Conservation (phyloP, 108 stramenopile genomes). For the Fragilaria crotonensis region DNA sequence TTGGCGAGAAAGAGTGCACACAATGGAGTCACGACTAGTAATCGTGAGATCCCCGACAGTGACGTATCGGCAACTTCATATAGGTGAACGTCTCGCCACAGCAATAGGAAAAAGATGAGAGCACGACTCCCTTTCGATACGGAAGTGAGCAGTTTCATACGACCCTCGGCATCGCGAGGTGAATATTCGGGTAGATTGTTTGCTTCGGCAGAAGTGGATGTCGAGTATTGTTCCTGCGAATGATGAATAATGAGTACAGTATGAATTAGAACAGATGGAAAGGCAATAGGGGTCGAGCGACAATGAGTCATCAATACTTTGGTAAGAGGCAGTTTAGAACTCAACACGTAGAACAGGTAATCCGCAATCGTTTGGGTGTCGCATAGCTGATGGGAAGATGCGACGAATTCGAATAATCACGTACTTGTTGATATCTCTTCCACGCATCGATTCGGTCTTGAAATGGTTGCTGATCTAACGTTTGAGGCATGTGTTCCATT, state of each 20-base stretch:
- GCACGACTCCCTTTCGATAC: constrained; percentile 67
- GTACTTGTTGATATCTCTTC: constrained; percentile 48
- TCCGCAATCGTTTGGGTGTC: too few species aligned
- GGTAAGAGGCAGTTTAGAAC: too few species aligned
- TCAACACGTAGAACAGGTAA: too few species aligned
- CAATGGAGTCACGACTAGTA: constrained; percentile 37
- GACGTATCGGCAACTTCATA: constrained; percentile 72
- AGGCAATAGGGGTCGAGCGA: neutral
- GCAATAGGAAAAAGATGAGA: constrained; percentile 74
- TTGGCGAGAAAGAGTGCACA: constrained; percentile 64
- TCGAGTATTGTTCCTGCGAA: neutral
- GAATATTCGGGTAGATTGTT: constrained; percentile 12
- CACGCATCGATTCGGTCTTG: constrained; percentile 70
- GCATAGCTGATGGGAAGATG: too few species aligned
- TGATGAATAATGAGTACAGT: neutral
- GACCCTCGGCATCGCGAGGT: constrained; percentile 57
- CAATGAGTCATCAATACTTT: too few species aligned
- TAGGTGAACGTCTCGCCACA: constrained; percentile 79
- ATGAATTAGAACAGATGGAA: constrained; percentile 3
- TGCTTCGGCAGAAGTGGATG: constrained; percentile 7
- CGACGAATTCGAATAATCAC: too few species aligned
- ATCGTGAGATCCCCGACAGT: constrained; percentile 32
- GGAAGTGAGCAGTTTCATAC: constrained; percentile 64
- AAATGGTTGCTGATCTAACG: constrained; percentile 47
- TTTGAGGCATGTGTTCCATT: neutral